Percentiles rank a stretch among this genome's conserved stretches.
These are phyloP conservation scores for Eucommia ulmoides DNA, from an alignment of 257 asterid genomes.

Conservation along the genomic window DNA sequence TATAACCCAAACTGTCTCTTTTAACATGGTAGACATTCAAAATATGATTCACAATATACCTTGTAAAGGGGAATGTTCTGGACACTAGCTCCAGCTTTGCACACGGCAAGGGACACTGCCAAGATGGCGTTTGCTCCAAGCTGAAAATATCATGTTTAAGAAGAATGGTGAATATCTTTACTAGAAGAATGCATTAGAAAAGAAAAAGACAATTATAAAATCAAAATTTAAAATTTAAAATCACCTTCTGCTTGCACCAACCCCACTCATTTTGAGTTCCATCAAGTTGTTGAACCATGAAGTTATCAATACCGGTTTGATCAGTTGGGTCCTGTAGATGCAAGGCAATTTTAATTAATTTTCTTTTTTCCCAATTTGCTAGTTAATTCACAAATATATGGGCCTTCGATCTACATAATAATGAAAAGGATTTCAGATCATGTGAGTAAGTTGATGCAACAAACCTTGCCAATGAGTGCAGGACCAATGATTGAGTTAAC, in stretches of 20 bases:
- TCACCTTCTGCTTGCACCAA: conserved; percentile 98
- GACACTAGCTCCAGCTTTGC: conserved; percentile 91
- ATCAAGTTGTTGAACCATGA: conserved; percentile 92
- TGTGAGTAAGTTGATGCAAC: conserved; percentile 8
- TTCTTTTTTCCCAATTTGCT: too few relatives aligned
- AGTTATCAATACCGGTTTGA: conserved; percentile 74
- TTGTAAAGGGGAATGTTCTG: conserved; percentile 70
- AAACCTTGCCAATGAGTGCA: conserved; percentile 92
- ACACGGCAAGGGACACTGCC: conserved; percentile 90
- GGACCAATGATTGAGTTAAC: conserved; percentile 86
- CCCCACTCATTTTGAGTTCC: conserved; percentile 99
- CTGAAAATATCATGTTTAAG: conserved; percentile 26
- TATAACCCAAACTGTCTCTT: too few relatives aligned
- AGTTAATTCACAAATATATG: too few relatives aligned
- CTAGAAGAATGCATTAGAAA: not conserved
- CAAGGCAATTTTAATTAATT: too few relatives aligned
- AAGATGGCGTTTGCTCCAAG: conserved; percentile 97
- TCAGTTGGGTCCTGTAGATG: conserved; percentile 90
- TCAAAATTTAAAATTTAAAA: too few relatives aligned
- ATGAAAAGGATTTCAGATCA: not conserved
- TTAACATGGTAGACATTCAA: too few relatives aligned
- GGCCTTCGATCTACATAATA: too few relatives aligned
- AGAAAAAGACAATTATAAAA: not conserved
- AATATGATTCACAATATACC: conserved; percentile 41
- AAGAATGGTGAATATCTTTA: not conserved